These are phyloP conservation scores for Peronospora belbahrii DNA, from an alignment of 352 stramenopile species.

Conservation along the genomic window DNA sequence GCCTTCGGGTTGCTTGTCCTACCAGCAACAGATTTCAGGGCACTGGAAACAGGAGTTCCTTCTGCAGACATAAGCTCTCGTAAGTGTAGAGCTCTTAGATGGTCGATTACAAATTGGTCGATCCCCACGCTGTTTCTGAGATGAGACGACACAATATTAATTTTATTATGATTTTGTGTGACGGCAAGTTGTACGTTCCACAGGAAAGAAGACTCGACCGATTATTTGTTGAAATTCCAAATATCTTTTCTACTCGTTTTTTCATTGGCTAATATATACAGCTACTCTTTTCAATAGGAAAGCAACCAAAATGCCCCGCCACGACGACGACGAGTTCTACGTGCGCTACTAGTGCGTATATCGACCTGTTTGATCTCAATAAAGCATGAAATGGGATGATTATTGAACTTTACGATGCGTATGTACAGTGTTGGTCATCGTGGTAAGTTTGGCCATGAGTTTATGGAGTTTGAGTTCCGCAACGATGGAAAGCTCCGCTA, in stretches of 20 bases:
- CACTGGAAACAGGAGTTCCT: slow-evolving; percentile 21
- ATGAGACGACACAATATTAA: no score
- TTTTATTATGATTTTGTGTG: no score
- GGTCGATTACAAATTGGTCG: no score
- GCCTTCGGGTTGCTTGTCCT: slow-evolving; percentile 35
- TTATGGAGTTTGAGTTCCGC: slow-evolving; percentile 96
- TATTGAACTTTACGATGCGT: no score
- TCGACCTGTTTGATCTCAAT: neutral
- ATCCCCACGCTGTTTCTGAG: neutral
- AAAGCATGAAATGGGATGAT: no score
- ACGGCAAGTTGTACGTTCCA: no score
- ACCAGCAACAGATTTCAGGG: slow-evolving; percentile 29
- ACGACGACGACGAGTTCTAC: slow-evolving; percentile 85
- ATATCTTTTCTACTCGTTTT: neutral
- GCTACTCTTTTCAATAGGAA: neutral
- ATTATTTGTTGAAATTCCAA: slow-evolving; percentile 18
- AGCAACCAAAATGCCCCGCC: slow-evolving; percentile 37
- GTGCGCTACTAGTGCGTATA: slow-evolving; percentile 80
- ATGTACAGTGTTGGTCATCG: slow-evolving; percentile 87
- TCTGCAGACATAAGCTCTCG: slow-evolving; percentile 24
- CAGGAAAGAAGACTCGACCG: no score
- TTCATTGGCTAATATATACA: slow-evolving; percentile 29
- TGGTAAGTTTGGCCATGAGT: slow-evolving; percentile 95
- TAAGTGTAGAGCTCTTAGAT: no score
- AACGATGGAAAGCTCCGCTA: slow-evolving; percentile 90